phyloP scores from a whole-genome alignment of 2,329 filamentous ascomycete species.

The Diaporthe vaccinii region DNA sequence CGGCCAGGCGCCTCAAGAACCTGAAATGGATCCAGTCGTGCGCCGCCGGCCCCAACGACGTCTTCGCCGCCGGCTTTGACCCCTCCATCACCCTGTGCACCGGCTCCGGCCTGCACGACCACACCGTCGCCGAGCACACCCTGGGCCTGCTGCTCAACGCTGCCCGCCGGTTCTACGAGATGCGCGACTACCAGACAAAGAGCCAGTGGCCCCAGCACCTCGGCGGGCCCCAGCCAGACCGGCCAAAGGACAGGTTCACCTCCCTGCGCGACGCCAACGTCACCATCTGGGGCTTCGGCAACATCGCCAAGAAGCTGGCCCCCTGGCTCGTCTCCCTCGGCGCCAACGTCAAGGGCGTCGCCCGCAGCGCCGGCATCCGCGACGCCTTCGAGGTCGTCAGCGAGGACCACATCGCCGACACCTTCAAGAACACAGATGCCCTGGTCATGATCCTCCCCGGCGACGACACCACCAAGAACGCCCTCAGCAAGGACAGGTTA shows the following conservation, averaged over 20 bases:
- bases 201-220: conserved; percentile 72
- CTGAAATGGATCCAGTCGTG: conserved; percentile 77
- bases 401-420: conserved; percentile 65
- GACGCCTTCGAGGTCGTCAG: conserved; percentile 69
- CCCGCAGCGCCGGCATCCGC: conserved; percentile 68
- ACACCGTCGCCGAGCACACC: conserved; percentile 75
- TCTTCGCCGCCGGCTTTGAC: conserved; percentile 73
- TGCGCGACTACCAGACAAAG: conserved; percentile 72
- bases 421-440: conserved; percentile 71
- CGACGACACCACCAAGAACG: conserved; percentile 67
- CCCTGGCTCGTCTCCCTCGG: conserved; percentile 68
- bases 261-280: conserved; percentile 71
- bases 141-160: conserved; percentile 69
- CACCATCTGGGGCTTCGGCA: conserved; percentile 75
- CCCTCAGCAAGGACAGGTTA: conserved; percentile 67
- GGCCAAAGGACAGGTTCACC: conserved; percentile 65
- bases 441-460: conserved; percentile 78
- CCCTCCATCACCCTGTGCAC: conserved; percentile 67
- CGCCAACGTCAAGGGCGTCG: conserved; percentile 70
- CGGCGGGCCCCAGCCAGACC: conserved; percentile 71
- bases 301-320: conserved; percentile 73
- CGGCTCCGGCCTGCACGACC: conserved; percentile 74
- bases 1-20: conserved; percentile 66
- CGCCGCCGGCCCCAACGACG: conserved; percentile 76
- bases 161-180: conserved; percentile 71